Evolutionary conservation across 768 basidiomycete genomes (phyloP).

Genomic region (Auricularia sp.): DNA sequence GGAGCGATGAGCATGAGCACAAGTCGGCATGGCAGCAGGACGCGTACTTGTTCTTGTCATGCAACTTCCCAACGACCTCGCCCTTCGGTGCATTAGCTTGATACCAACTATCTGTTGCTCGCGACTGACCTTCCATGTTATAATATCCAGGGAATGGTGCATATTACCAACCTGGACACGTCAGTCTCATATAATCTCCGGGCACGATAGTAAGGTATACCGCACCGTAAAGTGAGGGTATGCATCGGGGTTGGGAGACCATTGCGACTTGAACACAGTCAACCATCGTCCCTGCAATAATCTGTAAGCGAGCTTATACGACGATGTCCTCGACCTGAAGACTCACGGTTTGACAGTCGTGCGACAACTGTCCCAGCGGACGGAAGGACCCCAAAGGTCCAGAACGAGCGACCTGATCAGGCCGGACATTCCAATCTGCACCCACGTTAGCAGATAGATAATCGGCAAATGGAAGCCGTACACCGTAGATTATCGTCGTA

Average conservation of each 20-base stretch:
- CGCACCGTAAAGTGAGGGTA: conserved; percentile 78
- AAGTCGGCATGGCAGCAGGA: background rate
- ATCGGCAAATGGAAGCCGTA: conserved; percentile 26
- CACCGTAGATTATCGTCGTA: conserved; percentile 71
- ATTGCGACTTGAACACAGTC: conserved; percentile 65
- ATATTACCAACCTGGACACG: conserved; percentile 56
- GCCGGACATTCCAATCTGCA: conserved; percentile 68
- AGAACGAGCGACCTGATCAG: conserved; percentile 33
- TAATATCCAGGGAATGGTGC: conserved; percentile 68
- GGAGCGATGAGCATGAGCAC: background rate
- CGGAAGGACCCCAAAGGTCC: conserved; percentile 46
- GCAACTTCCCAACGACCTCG: conserved; percentile 52
- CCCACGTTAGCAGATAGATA: background rate
- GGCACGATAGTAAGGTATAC: conserved; percentile 1
- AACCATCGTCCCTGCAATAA: conserved; percentile 64
- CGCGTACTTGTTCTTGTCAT: conserved; percentile 44
- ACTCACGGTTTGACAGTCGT: conserved; percentile 74
- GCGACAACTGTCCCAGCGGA: conserved; percentile 52
- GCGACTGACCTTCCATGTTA: conserved; percentile 50
- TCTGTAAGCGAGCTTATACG: background rate
- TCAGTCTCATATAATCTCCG: conserved; percentile 1
- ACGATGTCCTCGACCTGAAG: background rate
- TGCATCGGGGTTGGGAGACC: conserved; percentile 66
- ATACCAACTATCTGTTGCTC: background rate
- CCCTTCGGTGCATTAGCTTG: conserved; percentile 34